Conservation (phyloP, 371 early-diverging fungal genomes). For the Chytridiales sp. region DNA sequence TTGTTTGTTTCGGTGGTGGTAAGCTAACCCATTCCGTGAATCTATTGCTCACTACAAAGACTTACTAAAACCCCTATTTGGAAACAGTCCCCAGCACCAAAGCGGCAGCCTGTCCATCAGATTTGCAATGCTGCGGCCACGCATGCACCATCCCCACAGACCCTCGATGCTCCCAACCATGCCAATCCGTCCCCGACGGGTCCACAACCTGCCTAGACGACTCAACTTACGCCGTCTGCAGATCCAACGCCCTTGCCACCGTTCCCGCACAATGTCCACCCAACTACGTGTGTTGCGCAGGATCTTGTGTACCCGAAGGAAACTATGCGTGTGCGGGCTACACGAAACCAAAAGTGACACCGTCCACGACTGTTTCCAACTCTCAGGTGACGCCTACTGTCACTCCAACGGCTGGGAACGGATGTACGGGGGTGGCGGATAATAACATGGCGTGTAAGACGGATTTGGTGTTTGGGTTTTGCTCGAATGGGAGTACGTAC, state of each 20-base stretch:
- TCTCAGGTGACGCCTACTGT: not conserved
- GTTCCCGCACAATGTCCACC: not conserved
- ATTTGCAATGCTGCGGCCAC: too few species aligned
- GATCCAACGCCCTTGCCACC: not conserved
- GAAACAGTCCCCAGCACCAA: too few species aligned
- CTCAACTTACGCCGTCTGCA: not conserved
- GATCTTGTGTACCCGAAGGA: not conserved
- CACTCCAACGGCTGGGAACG: not conserved
- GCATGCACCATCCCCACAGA: too few species aligned
- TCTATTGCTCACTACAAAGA: too few species aligned
- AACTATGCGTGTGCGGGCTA: not conserved
- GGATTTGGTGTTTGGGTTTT: not conserved
- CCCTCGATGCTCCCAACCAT: too few species aligned
- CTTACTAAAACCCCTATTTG: too few species aligned
- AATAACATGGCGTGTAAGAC: not conserved
- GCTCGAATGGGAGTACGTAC: slow-evolving; percentile 1
- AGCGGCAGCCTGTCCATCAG: too few species aligned
- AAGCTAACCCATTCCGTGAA: too few species aligned
- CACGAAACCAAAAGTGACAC: not conserved
- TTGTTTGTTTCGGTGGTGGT: too few species aligned
- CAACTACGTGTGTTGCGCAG: not conserved
- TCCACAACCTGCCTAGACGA: not conserved
- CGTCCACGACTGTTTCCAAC: not conserved
- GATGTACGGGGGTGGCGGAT: not conserved
- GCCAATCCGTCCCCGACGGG: not conserved